Evolutionary conservation across 2,329 filamentous ascomycete genomes (phyloP).

Genomic region (Endothia cerciana): DNA sequence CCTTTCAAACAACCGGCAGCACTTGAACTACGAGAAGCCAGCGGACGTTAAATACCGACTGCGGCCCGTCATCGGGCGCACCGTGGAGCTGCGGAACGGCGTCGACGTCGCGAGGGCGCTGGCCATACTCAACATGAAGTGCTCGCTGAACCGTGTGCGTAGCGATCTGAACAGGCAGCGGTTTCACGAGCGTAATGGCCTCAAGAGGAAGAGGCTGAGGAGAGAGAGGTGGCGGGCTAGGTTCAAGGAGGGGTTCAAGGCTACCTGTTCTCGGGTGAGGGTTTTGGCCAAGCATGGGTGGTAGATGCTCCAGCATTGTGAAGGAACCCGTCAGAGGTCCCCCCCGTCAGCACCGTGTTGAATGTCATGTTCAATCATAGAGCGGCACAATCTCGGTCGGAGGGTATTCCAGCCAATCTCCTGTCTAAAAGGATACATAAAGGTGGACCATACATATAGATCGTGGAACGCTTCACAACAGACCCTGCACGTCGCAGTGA

Average conservation of each 20-base stretch:
- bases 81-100: constrained; percentile 43
- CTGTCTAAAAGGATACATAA: background rate
- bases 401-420: background rate
- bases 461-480: background rate
- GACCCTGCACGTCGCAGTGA: background rate
- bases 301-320: constrained; percentile 47
- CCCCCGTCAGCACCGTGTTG: background rate
- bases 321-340: background rate
- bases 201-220: constrained; percentile 76
- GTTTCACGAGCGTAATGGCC: constrained; percentile 74
- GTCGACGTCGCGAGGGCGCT: constrained; percentile 52
- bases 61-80: constrained; percentile 49
- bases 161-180: constrained; percentile 61
- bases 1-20: constrained; percentile 33
- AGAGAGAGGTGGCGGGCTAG: constrained; percentile 70
- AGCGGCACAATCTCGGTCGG: background rate
- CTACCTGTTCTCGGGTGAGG: constrained; percentile 65
- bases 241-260: constrained; percentile 72
- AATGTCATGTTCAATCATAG: background rate
- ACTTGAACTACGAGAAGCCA: constrained; percentile 26
- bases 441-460: constrained; percentile 3
- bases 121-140: constrained; percentile 43
- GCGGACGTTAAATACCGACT: constrained; percentile 41
- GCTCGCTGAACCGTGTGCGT: constrained; percentile 59
- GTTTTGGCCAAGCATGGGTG: constrained; percentile 79